These are phyloP conservation scores for Globisporangium splendens DNA, from an alignment of 352 stramenopile species.

Conservation along the genomic window DNA sequence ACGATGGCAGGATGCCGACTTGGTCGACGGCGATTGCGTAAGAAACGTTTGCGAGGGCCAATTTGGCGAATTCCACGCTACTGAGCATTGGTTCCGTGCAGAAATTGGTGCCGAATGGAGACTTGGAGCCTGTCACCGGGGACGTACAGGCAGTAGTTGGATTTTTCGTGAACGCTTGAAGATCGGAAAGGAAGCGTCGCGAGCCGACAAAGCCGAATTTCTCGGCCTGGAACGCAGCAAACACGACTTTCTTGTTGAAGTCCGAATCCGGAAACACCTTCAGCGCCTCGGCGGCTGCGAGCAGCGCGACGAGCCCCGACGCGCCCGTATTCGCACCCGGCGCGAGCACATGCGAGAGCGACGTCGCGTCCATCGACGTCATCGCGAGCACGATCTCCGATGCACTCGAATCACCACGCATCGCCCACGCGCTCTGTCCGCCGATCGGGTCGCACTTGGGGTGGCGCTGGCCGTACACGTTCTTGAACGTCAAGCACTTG, in stretches of 20 bases:
- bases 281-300: slow-evolving; percentile 66
- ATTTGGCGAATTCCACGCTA: slow-evolving; percentile 51
- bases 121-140: slow-evolving; percentile 40
- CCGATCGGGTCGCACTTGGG: slow-evolving; percentile 79
- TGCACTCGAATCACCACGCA: slow-evolving; percentile 47
- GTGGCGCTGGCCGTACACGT: slow-evolving; percentile 59
- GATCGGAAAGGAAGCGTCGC: slow-evolving; percentile 66
- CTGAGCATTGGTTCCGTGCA: slow-evolving; percentile 70
- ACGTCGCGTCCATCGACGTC: slow-evolving; percentile 73
- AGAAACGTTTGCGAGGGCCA: slow-evolving; percentile 56
- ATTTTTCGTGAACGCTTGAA: slow-evolving; percentile 51
- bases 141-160: slow-evolving; percentile 39
- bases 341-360: slow-evolving; percentile 64
- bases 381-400: slow-evolving; percentile 69
- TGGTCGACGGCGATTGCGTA: slow-evolving; percentile 80
- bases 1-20: slow-evolving; percentile 50
- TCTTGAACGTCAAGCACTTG: slow-evolving; percentile 70
- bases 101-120: slow-evolving; percentile 53
- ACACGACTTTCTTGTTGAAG: slow-evolving; percentile 76
- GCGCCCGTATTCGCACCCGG: slow-evolving; percentile 72
- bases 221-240: slow-evolving; percentile 77
- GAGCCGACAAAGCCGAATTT: slow-evolving; percentile 84
- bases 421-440: slow-evolving; percentile 67
- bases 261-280: slow-evolving; percentile 55
- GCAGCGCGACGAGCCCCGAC: slow-evolving; percentile 69